These are phyloP conservation scores for Talaromyces liani DNA, from an alignment of 495 filamentous ascomycete species.

Conservation along the genomic window DNA sequence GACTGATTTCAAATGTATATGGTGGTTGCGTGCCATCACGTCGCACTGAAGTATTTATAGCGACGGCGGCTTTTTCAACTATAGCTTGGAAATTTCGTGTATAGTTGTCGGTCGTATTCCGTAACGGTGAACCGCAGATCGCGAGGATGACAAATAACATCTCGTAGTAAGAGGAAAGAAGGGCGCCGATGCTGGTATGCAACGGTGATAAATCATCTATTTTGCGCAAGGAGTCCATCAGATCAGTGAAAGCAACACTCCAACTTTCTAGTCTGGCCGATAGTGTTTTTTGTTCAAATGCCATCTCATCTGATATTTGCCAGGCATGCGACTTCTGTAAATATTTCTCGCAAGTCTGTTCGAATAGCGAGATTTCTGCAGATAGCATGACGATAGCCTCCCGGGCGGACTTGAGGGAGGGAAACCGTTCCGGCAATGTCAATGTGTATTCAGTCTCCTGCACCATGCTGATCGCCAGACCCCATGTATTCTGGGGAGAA, in stretches of 20 bases:
- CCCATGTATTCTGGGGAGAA: slow-evolving; percentile 8
- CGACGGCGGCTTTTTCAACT: slow-evolving; percentile 19
- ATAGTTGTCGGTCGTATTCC: slow-evolving; percentile 18
- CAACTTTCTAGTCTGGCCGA: slow-evolving; percentile 12
- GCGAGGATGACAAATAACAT: slow-evolving; percentile 16
- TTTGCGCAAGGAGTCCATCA: slow-evolving; percentile 11
- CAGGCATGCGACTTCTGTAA: slow-evolving; percentile 1
- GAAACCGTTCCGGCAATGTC: slow-evolving; percentile 10
- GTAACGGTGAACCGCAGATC: slow-evolving; percentile 6
- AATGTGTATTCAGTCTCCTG: not conserved
- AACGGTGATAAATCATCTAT: slow-evolving; percentile 10
- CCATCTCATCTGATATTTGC: slow-evolving; percentile 9
- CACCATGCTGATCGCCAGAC: not conserved
- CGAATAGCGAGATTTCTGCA: slow-evolving; percentile 18
- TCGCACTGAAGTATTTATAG: slow-evolving; percentile 11
- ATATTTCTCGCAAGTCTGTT: slow-evolving; percentile 14
- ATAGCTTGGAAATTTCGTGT: slow-evolving; percentile 22
- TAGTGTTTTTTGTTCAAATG: slow-evolving; percentile 9
- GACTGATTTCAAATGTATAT: slow-evolving; percentile 30
- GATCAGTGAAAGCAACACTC: slow-evolving; percentile 17
- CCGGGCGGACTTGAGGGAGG: slow-evolving; percentile 24
- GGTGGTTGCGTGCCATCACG: slow-evolving; percentile 21
- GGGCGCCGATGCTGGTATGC: slow-evolving; percentile 13
- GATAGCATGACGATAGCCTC: slow-evolving; percentile 22
- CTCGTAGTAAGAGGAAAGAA: slow-evolving; percentile 22